Conservation (phyloP, 192 early-diverging fungal species). For the Coemansia sp. region DNA sequence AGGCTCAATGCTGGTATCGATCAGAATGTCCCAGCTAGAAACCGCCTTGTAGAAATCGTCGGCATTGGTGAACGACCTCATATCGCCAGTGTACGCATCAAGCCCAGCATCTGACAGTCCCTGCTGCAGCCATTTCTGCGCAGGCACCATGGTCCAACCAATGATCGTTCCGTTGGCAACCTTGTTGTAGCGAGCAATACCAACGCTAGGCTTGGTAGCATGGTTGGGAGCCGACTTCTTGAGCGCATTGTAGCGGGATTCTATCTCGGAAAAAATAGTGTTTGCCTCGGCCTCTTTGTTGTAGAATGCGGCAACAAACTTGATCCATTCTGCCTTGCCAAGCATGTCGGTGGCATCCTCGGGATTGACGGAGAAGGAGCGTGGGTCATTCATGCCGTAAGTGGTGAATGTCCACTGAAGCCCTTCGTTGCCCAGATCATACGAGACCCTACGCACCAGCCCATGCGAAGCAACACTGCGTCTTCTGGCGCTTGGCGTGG, state of each 20-base stretch:
- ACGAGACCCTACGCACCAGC: conserved; percentile 42
- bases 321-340: conserved; percentile 52
- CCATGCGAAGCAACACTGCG: conserved; percentile 3
- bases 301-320: conserved; percentile 42
- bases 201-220: conserved; percentile 23
- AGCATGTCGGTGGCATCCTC: conserved; percentile 42
- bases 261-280: conserved; percentile 38
- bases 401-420: conserved; percentile 57
- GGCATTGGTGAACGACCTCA: conserved; percentile 29
- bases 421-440: conserved; percentile 52
- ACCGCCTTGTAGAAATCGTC: conserved; percentile 57
- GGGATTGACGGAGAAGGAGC: conserved; percentile 42
- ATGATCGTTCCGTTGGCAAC: conserved; percentile 43
- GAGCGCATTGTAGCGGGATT: conserved; percentile 36
- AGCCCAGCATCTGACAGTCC: conserved; percentile 64
- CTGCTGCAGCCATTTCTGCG: conserved; percentile 47
- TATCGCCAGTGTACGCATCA: conserved; percentile 36
- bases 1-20: conserved; percentile 57
- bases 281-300: conserved; percentile 46
- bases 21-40: conserved; percentile 60
- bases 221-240: conserved; percentile 16
- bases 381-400: conserved; percentile 52
- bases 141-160: conserved; percentile 45
- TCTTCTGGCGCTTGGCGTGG: conserved; percentile 17
- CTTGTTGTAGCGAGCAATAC: conserved; percentile 49